Conservation (phyloP, 2,329 filamentous ascomycete genomes). For the Acrocalymma vagum region DNA sequence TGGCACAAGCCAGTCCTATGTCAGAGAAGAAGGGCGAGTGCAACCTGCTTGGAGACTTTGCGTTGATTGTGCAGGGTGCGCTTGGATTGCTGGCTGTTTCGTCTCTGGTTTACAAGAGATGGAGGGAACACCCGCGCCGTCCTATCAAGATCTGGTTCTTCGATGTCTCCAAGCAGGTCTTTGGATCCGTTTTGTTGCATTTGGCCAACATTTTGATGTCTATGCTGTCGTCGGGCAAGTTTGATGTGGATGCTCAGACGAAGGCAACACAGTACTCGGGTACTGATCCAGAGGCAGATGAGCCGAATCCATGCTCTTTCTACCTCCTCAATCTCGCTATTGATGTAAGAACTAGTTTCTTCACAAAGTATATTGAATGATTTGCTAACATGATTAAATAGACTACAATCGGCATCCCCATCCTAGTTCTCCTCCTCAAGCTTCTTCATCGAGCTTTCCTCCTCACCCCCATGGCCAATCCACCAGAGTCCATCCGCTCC, state of each 20-base stretch:
- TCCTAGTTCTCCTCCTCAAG: conserved; percentile 87
- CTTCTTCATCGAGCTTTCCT: conserved; percentile 76
- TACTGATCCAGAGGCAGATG: conserved; percentile 46
- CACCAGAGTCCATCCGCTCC: conserved; percentile 87
- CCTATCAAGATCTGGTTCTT: conserved; percentile 98
- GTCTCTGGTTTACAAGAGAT: conserved; percentile 91
- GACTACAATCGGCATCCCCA: conserved; percentile 96
- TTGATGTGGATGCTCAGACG: conserved; percentile 68
- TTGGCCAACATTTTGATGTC: conserved; percentile 95
- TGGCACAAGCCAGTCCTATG: conserved; percentile 36
- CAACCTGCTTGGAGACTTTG: conserved; percentile 86
- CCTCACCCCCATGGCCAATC: conserved; percentile 80
- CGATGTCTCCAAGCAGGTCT: conserved; percentile 96
- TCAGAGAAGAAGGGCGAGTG: conserved; percentile 75
- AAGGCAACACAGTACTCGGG: conserved; percentile 33
- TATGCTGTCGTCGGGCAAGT: conserved; percentile 88
- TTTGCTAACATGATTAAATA: conserved; percentile 50
- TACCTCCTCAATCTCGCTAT: conserved; percentile 94
- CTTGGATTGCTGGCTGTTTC: conserved; percentile 84
- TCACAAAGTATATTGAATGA: neutral
- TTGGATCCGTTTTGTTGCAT: conserved; percentile 91
- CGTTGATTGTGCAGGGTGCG: conserved; percentile 86
- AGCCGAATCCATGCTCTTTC: conserved; percentile 94
- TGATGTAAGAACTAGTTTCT: conserved; percentile 80
- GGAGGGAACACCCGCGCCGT: conserved; percentile 88